Evolutionary conservation across 225 moss, liverwort and hornwort species (phyloP).

Genomic region (Ulota crispa): DNA sequence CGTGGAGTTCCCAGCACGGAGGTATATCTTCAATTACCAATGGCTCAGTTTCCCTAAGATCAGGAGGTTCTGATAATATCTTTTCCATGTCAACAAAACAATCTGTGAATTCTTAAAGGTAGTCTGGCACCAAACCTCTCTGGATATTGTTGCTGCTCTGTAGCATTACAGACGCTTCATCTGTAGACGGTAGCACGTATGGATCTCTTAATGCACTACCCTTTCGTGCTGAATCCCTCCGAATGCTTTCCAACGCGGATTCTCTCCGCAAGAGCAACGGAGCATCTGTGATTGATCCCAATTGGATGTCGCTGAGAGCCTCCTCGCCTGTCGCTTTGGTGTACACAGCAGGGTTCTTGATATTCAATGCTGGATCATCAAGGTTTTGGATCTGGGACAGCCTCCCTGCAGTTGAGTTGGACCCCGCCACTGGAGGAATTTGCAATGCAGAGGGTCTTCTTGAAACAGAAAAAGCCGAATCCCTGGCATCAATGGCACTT

Average conservation of each 20-base stretch:
- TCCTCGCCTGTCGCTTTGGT: not conserved
- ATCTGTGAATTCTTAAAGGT: slow-evolving; percentile 15
- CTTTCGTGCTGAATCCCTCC: slow-evolving; percentile 2
- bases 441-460: not conserved
- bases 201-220: slow-evolving; percentile 8
- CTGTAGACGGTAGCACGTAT: not conserved
- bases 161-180: not conserved
- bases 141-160: not conserved
- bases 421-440: not conserved
- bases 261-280: not conserved
- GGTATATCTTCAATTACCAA: slow-evolving; percentile 12
- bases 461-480: not conserved
- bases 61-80: slow-evolving; percentile 1
- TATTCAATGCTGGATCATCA: not conserved
- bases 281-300: not conserved
- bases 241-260: slow-evolving; percentile 10
- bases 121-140: not conserved
- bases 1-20: slow-evolving; percentile 19
- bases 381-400: not conserved
- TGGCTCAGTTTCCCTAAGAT: slow-evolving; percentile 5
- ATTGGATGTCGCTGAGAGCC: not conserved
- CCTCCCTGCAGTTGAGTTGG: not conserved
- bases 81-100: slow-evolving; percentile 26
- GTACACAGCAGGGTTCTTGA: not conserved
- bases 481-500: slow-evolving; percentile 33